phyloP scores from a whole-genome alignment of 495 filamentous ascomycete genomes.

The Neurospora sp. region DNA sequence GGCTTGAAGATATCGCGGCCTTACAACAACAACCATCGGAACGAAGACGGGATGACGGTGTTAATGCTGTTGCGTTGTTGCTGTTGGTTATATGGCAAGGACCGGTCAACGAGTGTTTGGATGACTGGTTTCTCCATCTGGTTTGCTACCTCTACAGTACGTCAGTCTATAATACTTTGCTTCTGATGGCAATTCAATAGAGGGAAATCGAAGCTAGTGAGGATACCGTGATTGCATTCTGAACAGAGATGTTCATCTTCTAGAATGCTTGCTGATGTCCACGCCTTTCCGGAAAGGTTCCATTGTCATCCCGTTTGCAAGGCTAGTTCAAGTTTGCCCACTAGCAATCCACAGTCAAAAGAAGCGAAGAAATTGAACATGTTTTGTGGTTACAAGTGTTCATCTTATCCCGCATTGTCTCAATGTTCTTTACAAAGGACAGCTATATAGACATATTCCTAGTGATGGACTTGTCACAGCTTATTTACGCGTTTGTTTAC shows the following conservation, averaged over 20 bases:
- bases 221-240: neutral
- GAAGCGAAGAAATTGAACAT: neutral
- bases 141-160: neutral
- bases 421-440: neutral
- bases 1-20: neutral
- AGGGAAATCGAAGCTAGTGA: neutral
- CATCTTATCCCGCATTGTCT: neutral
- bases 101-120: neutral
- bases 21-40: neutral
- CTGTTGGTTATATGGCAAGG: neutral
- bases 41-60: neutral
- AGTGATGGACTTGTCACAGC: neutral
- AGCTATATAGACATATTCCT: neutral
- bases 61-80: neutral
- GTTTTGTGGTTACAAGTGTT: neutral
- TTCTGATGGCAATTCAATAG: too few relatives aligned
- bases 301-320: neutral
- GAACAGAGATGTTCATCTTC: neutral
- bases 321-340: neutral
- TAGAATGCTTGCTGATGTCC: neutral
- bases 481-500: neutral
- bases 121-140: neutral
- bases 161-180: too few relatives aligned
- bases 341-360: neutral
- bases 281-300: neutral